Evolutionary conservation across 371 early-diverging fungal genomes (phyloP).

Genomic region (Neoconidiobolus thromboides): DNA sequence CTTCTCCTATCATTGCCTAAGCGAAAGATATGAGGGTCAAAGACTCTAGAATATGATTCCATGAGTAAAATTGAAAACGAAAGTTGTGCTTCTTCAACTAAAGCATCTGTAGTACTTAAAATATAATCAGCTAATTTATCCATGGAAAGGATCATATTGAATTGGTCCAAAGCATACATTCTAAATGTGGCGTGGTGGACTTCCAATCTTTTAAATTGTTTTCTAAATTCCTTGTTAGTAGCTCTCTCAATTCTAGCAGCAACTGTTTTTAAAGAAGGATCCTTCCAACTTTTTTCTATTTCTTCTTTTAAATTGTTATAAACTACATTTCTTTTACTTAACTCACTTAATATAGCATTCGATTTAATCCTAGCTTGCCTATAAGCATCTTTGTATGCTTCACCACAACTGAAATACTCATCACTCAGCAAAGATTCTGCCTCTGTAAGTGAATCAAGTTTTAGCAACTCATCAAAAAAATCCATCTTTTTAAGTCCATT

Average conservation of each 20-base stretch:
- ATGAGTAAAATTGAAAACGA: not conserved
- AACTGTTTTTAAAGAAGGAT: not conserved
- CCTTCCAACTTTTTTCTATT: not conserved
- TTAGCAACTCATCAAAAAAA: not conserved
- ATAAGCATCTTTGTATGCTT: not conserved
- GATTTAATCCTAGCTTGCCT: not conserved
- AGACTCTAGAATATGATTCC: conserved; percentile 11
- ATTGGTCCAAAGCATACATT: not conserved
- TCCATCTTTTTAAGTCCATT: not conserved
- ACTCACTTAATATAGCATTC: not conserved
- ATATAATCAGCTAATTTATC: conserved; percentile 27
- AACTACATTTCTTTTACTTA: not conserved
- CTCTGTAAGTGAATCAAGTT: not conserved
- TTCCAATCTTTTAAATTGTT: conserved; percentile 38
- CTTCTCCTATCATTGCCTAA: conserved; percentile 28
- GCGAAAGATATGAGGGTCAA: conserved; percentile 25
- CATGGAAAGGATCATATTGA: conserved; percentile 10
- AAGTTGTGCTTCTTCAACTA: conserved; percentile 48
- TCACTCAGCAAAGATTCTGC: not conserved
- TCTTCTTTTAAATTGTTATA: not conserved
- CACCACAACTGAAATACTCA: not conserved
- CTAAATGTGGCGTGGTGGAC: not conserved
- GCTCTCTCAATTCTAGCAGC: conserved; percentile 23
- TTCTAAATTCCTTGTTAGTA: conserved; percentile 41
- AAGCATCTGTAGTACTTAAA: conserved; percentile 32